phyloP scores from a whole-genome alignment of 148 eudicot genomes.

The Euryodendron excelsum region DNA sequence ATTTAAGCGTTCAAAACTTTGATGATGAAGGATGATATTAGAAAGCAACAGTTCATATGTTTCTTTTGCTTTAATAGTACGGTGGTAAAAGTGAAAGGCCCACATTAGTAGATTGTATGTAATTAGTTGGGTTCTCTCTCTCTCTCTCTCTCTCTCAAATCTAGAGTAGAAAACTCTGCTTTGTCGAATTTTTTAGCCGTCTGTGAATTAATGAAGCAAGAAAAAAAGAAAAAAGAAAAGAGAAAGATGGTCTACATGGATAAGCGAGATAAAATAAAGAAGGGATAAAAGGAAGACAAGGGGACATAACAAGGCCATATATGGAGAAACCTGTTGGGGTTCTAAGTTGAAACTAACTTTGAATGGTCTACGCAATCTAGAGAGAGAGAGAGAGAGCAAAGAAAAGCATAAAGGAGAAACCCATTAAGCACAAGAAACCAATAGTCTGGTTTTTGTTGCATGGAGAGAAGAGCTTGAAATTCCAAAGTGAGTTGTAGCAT shows the following conservation, averaged over 20 bases:
- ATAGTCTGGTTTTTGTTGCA: slow-evolving; percentile 32
- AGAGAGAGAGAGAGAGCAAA: slow-evolving; percentile 24
- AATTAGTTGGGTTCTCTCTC: background rate
- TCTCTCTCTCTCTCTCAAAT: background rate
- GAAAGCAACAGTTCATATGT: slow-evolving; percentile 14
- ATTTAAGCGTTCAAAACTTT: slow-evolving; percentile 12
- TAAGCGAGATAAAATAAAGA: slow-evolving; percentile 13
- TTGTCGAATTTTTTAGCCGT: background rate
- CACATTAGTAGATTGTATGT: background rate
- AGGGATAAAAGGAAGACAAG: background rate
- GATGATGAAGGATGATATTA: slow-evolving; percentile 9
- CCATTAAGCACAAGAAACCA: slow-evolving; percentile 67
- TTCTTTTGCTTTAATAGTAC: slow-evolving; percentile 21
- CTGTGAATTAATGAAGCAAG: background rate
- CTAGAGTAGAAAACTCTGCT: background rate
- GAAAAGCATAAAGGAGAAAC: slow-evolving; percentile 71
- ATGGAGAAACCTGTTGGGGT: background rate
- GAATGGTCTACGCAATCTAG: slow-evolving; percentile 26
- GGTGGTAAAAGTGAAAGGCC: background rate
- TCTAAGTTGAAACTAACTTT: slow-evolving; percentile 17
- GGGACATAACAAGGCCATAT: slow-evolving; percentile 10
- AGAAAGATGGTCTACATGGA: slow-evolving; percentile 23
- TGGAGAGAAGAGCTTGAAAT: slow-evolving; percentile 56
- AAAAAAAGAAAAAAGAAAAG: background rate
- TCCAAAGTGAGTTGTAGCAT: slow-evolving; percentile 34